Evolutionary conservation across 2,329 filamentous ascomycete species (phyloP).

Genomic region (Diaporthe sp.): DNA sequence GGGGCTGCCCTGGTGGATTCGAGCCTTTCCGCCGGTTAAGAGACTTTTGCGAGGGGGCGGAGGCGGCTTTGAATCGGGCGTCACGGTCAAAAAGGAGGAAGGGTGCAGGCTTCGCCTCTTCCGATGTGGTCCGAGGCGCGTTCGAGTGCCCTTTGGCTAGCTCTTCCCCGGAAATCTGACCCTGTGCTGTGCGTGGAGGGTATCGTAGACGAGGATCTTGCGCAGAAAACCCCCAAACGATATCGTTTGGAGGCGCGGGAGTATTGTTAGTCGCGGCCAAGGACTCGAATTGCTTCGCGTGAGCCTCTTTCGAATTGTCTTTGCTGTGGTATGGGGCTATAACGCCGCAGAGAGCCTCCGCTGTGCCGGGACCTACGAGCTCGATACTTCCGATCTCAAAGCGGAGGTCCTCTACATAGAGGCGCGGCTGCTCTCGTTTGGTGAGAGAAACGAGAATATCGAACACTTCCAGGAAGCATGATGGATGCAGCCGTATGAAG

Average conservation of each 20-base stretch:
- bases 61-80: conserved; percentile 71
- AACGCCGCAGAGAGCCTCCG: conserved; percentile 78
- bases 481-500: conserved; percentile 84
- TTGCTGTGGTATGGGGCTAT: conserved; percentile 64
- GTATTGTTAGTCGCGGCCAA: conserved; percentile 73
- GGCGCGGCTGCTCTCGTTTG: conserved; percentile 69
- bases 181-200: conserved; percentile 71
- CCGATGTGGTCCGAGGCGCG: conserved; percentile 43
- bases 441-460: conserved; percentile 67
- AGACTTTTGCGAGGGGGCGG: conserved; percentile 79
- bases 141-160: not conserved
- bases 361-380: conserved; percentile 75
- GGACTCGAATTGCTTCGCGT: conserved; percentile 60
- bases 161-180: conserved; percentile 41
- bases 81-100: conserved; percentile 75
- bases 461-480: conserved; percentile 79
- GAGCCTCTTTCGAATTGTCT: conserved; percentile 47
- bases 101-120: conserved; percentile 38
- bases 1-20: conserved; percentile 70
- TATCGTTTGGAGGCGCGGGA: conserved; percentile 74
- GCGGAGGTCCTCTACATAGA: conserved; percentile 75
- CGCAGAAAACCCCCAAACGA: conserved; percentile 77
- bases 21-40: conserved; percentile 81
- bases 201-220: conserved; percentile 84
- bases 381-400: conserved; percentile 74